Evolutionary conservation across 805 yeast species (phyloP).

Genomic region (Cyberlindnera petersonii): DNA sequence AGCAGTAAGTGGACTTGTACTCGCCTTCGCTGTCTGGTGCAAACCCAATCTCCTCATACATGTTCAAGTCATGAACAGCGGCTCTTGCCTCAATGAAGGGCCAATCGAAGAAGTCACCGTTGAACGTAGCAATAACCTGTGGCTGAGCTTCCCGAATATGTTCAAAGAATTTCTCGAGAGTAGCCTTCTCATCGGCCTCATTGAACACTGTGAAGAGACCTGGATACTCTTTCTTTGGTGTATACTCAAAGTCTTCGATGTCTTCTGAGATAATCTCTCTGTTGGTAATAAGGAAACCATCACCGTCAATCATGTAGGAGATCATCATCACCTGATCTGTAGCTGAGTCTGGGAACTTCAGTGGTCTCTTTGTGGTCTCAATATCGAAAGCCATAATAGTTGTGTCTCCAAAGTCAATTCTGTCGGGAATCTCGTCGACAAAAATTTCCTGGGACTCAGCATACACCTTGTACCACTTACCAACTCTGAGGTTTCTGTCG

Average conservation of each 20-base stretch:
- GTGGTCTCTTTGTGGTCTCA: constrained; percentile 94
- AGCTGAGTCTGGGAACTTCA: constrained; percentile 90
- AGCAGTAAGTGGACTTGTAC: constrained; percentile 87
- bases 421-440: constrained; percentile 59
- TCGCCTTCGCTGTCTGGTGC: constrained; percentile 86
- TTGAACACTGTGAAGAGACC: constrained; percentile 88
- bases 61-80: constrained; percentile 73
- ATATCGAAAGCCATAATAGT: constrained; percentile 96
- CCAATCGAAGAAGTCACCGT: constrained; percentile 99
- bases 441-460: constrained; percentile 53
- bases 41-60: constrained; percentile 93
- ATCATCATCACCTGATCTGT: constrained; percentile 97
- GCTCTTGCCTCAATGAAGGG: constrained; percentile 94
- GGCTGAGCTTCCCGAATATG: constrained; percentile 87
- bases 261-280: constrained; percentile 92
- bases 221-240: constrained; percentile 94
- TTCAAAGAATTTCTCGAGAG: constrained; percentile 76
- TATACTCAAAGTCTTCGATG: constrained; percentile 94
- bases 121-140: constrained; percentile 95
- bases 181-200: constrained; percentile 77
- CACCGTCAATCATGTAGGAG: constrained; percentile 98
- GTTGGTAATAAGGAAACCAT: constrained; percentile 89
- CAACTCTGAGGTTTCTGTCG: constrained; percentile 81
- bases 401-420: constrained; percentile 94
- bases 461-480: constrained; percentile 89